These are phyloP conservation scores for Henckelia pumila DNA, from an alignment of 257 asterid genomes.

Conservation along the genomic window DNA sequence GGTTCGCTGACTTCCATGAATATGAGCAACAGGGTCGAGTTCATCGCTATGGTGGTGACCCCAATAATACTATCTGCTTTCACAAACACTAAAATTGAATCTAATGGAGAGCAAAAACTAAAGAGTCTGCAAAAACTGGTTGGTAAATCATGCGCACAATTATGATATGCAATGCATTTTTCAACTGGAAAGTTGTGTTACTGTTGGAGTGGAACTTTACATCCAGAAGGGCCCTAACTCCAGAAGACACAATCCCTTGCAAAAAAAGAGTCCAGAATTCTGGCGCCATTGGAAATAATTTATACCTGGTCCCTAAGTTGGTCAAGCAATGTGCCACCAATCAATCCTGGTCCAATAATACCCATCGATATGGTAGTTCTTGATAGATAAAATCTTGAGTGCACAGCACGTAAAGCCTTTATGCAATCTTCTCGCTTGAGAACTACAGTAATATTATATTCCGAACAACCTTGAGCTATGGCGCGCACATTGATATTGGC, in stretches of 20 bases:
- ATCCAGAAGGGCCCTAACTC: background rate
- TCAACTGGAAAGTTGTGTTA: background rate
- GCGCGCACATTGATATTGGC: slow-evolving; percentile 96
- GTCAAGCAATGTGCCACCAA: slow-evolving; percentile 92
- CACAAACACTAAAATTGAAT: background rate
- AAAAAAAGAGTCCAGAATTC: slow-evolving; percentile 3
- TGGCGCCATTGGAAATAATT: slow-evolving; percentile 1
- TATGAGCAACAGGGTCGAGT: too few relatives aligned
- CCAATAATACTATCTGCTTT: background rate
- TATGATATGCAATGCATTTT: background rate
- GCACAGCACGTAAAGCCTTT: slow-evolving; percentile 96
- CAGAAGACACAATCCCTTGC: background rate
- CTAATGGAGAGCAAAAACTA: background rate
- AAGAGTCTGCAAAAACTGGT: too few relatives aligned
- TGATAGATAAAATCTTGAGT: slow-evolving; percentile 91
- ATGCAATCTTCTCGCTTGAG: slow-evolving; percentile 88
- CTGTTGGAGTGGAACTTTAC: background rate
- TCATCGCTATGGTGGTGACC: background rate
- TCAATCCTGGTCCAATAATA: slow-evolving; percentile 93
- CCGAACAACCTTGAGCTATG: slow-evolving; percentile 99
- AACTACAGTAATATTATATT: slow-evolving; percentile 89
- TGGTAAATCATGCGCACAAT: background rate
- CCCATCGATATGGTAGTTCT: slow-evolving; percentile 95
- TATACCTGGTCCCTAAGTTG: slow-evolving; percentile 93
- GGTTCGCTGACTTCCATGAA: too few relatives aligned